phyloP scores from a whole-genome alignment of 352 stramenopile genomes.

The Globisporangium echinulatum region DNA sequence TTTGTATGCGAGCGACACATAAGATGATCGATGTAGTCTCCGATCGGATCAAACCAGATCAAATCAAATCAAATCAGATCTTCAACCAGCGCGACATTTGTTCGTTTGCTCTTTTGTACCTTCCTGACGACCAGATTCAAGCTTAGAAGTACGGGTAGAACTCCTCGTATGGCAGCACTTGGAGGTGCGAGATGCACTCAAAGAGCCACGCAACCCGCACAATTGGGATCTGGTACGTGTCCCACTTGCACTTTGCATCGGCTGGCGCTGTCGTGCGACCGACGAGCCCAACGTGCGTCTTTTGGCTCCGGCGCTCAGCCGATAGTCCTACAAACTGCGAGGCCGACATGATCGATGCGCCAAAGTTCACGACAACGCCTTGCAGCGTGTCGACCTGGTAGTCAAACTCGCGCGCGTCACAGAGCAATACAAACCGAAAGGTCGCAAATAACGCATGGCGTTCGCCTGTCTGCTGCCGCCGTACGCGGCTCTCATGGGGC shows the following conservation, averaged over 20 bases:
- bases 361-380: conserved; percentile 62
- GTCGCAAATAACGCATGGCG: conserved; percentile 73
- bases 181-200: conserved; percentile 82
- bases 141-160: conserved; percentile 75
- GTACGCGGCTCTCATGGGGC: conserved; percentile 55
- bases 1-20: too few relatives aligned
- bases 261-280: conserved; percentile 54
- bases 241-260: conserved; percentile 50
- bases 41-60: too few relatives aligned
- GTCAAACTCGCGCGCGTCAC: conserved; percentile 58
- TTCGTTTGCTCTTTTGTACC: too few relatives aligned
- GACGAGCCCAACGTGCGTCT: conserved; percentile 62
- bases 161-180: conserved; percentile 78
- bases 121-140: too few relatives aligned
- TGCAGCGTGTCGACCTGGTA: conserved; percentile 63
- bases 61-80: not conserved
- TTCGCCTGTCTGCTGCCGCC: conserved; percentile 32
- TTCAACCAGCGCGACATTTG: not conserved
- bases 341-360: conserved; percentile 35
- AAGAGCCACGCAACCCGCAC: conserved; percentile 85
- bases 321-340: conserved; percentile 20
- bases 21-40: too few relatives aligned
- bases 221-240: conserved; percentile 72
- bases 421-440: conserved; percentile 75
- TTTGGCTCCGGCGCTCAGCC: conserved; percentile 16